Conservation (phyloP, 768 basidiomycete species). For the Pleurotus eryngii region DNA sequence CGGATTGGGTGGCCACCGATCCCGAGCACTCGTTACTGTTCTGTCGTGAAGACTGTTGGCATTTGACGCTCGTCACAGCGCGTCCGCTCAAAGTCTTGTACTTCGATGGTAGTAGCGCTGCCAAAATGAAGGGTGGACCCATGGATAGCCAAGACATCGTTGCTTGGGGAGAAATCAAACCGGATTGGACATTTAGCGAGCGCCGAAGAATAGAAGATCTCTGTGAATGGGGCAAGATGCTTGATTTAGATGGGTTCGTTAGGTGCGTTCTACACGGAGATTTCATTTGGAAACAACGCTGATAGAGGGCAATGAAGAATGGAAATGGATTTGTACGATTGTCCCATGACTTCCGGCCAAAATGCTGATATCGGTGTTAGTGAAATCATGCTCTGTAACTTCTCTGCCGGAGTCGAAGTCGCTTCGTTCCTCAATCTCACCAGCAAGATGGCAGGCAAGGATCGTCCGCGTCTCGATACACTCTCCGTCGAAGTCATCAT, state of each 20-base stretch:
- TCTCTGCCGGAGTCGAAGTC: conserved; percentile 33
- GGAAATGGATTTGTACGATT: conserved; percentile 47
- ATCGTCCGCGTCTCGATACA: neutral
- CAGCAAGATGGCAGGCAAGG: neutral
- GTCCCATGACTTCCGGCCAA: neutral
- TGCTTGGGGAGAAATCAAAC: conserved; percentile 32
- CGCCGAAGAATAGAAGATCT: conserved; percentile 30
- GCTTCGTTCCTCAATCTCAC: conserved; percentile 37
- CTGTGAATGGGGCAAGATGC: conserved; percentile 41
- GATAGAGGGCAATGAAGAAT: conserved; percentile 25
- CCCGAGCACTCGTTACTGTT: conserved; percentile 27
- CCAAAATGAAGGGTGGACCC: conserved; percentile 36
- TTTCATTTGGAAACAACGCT: neutral
- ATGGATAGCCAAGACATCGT: conserved; percentile 49
- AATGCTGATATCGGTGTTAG: conserved; percentile 18
- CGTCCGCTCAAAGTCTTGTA: conserved; percentile 44
- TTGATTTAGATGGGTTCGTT: conserved; percentile 43
- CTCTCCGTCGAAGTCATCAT: conserved; percentile 19
- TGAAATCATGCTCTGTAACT: conserved; percentile 48
- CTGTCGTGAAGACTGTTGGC: conserved; percentile 36
- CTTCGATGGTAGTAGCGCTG: conserved; percentile 51
- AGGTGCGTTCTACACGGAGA: conserved; percentile 31
- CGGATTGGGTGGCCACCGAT: conserved; percentile 20
- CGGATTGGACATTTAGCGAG: conserved; percentile 26
- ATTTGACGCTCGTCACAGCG: conserved; percentile 33